A percentile compares a stretch with the other conserved stretches of the same genome.
Evolutionary conservation across 345 rosid genomes (phyloP).

Genomic region (Abelmoschus esculentus): DNA sequence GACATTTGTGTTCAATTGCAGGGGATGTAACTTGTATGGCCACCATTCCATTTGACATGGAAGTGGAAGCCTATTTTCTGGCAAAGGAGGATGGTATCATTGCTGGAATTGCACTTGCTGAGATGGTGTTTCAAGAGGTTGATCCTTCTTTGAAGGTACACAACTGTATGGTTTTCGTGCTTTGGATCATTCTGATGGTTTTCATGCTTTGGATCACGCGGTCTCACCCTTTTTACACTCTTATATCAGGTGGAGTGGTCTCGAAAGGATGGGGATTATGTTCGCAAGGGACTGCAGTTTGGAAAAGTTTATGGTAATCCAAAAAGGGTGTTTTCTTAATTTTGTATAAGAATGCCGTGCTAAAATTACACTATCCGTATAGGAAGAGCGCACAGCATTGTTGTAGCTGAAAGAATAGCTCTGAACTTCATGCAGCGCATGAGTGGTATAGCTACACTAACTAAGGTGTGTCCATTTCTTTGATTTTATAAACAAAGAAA

Average conservation of each 20-base stretch:
- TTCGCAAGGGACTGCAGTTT: constrained; percentile 76
- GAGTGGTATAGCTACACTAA: constrained; percentile 96
- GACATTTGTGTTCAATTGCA: background rate
- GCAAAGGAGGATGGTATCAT: constrained; percentile 88
- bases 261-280: constrained; percentile 72
- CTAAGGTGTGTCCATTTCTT: constrained; percentile 46
- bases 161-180: background rate
- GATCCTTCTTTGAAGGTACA: constrained; percentile 79
- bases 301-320: constrained; percentile 72
- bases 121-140: constrained; percentile 75
- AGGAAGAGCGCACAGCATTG: constrained; percentile 78
- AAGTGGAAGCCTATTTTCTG: constrained; percentile 88
- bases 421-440: constrained; percentile 96
- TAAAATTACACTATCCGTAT: background rate
- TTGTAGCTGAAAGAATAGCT: constrained; percentile 85
- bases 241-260: constrained; percentile 73
- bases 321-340: background rate
- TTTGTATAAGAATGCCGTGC: background rate
- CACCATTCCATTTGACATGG: constrained; percentile 71
- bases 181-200: constrained; percentile 12
- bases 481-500: constrained; percentile 3
- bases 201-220: constrained; percentile 5
- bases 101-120: constrained; percentile 78
- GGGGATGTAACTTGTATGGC: constrained; percentile 59
- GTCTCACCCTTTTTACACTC: background rate